Evolutionary conservation across 192 early-diverging fungal genomes (phyloP).

Genomic region (Ambispora gerdemannii): DNA sequence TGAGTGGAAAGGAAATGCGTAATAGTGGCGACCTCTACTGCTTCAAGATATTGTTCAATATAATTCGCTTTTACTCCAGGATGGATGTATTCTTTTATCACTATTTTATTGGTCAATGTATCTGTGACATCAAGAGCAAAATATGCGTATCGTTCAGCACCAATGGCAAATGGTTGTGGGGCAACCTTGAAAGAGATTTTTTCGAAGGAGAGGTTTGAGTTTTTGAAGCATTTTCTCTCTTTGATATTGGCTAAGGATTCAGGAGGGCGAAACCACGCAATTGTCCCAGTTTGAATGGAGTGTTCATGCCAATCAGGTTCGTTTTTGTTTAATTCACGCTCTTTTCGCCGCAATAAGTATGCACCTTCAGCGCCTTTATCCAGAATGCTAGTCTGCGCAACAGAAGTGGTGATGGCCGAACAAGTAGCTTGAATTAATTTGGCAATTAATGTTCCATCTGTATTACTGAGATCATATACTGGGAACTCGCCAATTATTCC

Average conservation of each 20-base stretch:
- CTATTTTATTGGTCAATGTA: neutral
- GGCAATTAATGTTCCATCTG: constrained; percentile 7
- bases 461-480: constrained; percentile 23
- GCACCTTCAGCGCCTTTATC: neutral
- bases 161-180: constrained; percentile 3
- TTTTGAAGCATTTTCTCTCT: neutral
- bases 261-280: neutral
- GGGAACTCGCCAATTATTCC: constrained; percentile 27
- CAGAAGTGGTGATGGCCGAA: constrained; percentile 10
- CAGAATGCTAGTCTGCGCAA: constrained; percentile 14
- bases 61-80: neutral
- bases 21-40: constrained; percentile 11
- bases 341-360: neutral
- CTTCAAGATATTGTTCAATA: constrained; percentile 26
- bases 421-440: constrained; percentile 8
- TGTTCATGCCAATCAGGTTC: neutral
- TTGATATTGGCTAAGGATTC: neutral
- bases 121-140: neutral
- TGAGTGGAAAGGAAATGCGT: neutral
- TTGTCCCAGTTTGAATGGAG: neutral
- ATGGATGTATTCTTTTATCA: constrained; percentile 7
- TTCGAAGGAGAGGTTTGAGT: constrained; percentile 1
- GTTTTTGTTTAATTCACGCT: neutral
- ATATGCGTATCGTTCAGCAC: constrained; percentile 25
- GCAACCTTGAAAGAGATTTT: constrained; percentile 9